Evolutionary conservation across 805 yeast species (phyloP), one percentile per base, ranked within the genome.

Genomic region (Kuraishia molischiana): DNA sequence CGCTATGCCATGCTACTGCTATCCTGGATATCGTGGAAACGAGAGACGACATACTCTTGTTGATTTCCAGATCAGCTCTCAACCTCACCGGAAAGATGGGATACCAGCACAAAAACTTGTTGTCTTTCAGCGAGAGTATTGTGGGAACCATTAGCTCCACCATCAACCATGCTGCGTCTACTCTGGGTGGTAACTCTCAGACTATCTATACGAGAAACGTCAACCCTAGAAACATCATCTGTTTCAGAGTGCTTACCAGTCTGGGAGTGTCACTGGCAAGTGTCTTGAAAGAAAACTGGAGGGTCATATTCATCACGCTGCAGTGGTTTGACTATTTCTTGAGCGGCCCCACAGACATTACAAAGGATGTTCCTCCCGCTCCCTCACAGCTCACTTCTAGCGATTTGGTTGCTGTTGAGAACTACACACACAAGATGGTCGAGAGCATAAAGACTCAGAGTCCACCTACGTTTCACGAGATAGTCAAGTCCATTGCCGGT

Each of bases 231-330:
- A 86, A 85, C 43, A 68, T 85, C 1, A 67, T 79, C 8, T 77
- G 95, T 46, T 72, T 86, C 29, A 66, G 95, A 36, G 96, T 95
- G 0, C 56, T 90, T 29, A 62, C 79, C 3, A 83, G 85, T 42
- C 62, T 90, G 35, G 87, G 90, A 0, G 69, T 79, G 3, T 83
- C 95, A 0, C 58, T 90, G n/a, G 97, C 96, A 0, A 72, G 89
- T 1, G 71, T 77, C 1, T 64, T 90, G 13, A 71, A 70, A 4
- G 53, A 60, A 3, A 74, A 82, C 24, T 90, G 97, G 97, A 56
- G 59, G 10, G 67, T 67, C 14, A 53, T 80, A 4, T 50, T 79
- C 15, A 66, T 73, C 4, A 72, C 94, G 0, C 64, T 86, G 40
- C 94, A 83, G 55, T 84, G 94, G 94, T 67, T 80, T 35, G 77